These are phyloP conservation scores for Hanseniaspora meyeri DNA, from an alignment of 805 yeast species.

Conservation along the genomic window DNA sequence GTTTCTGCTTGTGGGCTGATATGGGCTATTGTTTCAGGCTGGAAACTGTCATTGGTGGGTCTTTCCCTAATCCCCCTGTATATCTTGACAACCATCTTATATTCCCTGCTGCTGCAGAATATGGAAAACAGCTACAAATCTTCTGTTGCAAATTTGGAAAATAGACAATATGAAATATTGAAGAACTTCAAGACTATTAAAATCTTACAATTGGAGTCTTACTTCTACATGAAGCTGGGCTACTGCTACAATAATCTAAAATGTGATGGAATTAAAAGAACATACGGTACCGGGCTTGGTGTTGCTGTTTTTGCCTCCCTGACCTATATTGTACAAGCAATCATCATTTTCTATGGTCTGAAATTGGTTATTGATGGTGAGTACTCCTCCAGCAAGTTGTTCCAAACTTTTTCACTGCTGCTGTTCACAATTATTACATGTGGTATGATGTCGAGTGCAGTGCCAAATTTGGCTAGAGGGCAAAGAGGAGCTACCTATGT, in stretches of 20 bases:
- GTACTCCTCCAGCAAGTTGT: conserved; percentile 44
- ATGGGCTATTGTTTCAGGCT: conserved; percentile 72
- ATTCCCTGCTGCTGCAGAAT: conserved; percentile 38
- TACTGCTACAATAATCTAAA: conserved; percentile 21
- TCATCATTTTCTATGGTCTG: conserved; percentile 71
- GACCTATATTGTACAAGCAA: conserved; percentile 50
- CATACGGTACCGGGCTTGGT: conserved; percentile 55
- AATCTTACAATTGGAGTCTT: conserved; percentile 38
- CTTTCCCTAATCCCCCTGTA: conserved; percentile 61
- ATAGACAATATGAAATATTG: conserved; percentile 39
- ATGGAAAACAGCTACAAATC: conserved; percentile 53
- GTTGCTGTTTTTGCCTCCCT: conserved; percentile 45
- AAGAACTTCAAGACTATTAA: conserved; percentile 52
- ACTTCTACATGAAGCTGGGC: conserved; percentile 29
- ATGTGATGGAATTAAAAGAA: conserved; percentile 37
- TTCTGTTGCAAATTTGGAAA: conserved; percentile 43
- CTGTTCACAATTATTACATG: conserved; percentile 62
- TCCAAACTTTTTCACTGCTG: conserved; percentile 60
- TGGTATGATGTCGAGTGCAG: conserved; percentile 42
- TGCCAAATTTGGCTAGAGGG: conserved; percentile 76
- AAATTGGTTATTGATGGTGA: conserved; percentile 46
- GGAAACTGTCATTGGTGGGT: conserved; percentile 81
- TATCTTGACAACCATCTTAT: conserved; percentile 37
- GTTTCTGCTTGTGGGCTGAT: conserved; percentile 48
- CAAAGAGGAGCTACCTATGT: conserved; percentile 56